Percentiles rank a stretch among this genome's conserved stretches.
Conservation (phyloP, 805 yeast species). For the Lachancea sp. region DNA sequence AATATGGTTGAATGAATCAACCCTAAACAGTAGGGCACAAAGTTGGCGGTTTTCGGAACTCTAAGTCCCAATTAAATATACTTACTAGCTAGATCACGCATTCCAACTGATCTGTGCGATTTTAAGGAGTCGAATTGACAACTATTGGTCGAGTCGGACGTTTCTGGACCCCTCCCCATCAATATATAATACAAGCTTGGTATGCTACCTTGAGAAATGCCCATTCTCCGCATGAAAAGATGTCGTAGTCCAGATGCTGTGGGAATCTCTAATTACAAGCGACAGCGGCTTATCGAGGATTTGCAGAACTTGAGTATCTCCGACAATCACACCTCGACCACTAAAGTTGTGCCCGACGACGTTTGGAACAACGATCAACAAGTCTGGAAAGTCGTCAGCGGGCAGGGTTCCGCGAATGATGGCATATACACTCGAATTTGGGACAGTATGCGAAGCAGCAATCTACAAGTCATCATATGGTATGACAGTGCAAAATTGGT, state of each 20-base stretch:
- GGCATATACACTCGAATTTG: constrained; percentile 22
- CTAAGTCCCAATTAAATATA: too few relatives aligned
- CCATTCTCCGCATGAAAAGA: constrained; percentile 22
- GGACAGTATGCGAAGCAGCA: constrained; percentile 22
- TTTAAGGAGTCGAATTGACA: background rate
- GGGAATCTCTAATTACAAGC: constrained; percentile 31
- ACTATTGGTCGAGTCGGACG: too few relatives aligned
- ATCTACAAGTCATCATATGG: constrained; percentile 29
- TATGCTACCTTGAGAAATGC: constrained; percentile 6
- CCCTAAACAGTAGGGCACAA: too few relatives aligned
- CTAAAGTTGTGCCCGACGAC: background rate
- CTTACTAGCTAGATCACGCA: too few relatives aligned
- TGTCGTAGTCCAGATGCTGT: constrained; percentile 24
- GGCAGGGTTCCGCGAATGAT: constrained; percentile 6
- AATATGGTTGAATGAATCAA: too few relatives aligned
- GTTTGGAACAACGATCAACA: background rate
- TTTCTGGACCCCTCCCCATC: too few relatives aligned
- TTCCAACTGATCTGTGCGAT: background rate
- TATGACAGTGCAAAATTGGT: constrained; percentile 16
- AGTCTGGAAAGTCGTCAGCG: constrained; percentile 10
- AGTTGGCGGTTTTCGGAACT: too few relatives aligned
- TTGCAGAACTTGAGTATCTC: constrained; percentile 28
- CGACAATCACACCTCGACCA: constrained; percentile 1
- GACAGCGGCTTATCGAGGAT: constrained; percentile 29
- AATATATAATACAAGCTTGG: too few relatives aligned